Percentiles rank a stretch among this genome's conserved stretches.
These are phyloP conservation scores for Harringtonia lauricola DNA, from an alignment of 2,329 filamentous ascomycete species.

Conservation along the genomic window DNA sequence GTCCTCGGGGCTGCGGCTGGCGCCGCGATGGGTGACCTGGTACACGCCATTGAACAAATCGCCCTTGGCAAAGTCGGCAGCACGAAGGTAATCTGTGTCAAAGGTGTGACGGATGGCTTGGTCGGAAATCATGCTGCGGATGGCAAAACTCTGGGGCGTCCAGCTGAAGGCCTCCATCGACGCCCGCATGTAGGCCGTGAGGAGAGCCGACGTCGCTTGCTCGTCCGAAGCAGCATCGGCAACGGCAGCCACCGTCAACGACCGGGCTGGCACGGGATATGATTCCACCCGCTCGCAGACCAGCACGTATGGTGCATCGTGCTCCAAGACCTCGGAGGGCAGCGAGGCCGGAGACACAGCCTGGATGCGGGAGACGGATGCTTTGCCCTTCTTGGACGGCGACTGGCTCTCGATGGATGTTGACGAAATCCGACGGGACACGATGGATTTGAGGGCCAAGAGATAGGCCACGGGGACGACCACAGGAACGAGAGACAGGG, in stretches of 20 bases:
- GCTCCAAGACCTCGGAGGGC: conserved; percentile 2
- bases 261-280: neutral
- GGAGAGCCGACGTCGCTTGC: conserved; percentile 9
- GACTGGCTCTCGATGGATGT: neutral
- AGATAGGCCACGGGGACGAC: conserved; percentile 5
- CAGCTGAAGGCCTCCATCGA: conserved; percentile 20
- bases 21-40: conserved; percentile 15
- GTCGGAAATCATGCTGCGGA: conserved; percentile 15
- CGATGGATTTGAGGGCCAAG: conserved; percentile 1
- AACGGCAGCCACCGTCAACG: neutral
- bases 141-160: conserved; percentile 21
- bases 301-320: conserved; percentile 4
- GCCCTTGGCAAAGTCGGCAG: conserved; percentile 14
- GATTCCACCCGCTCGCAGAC: conserved; percentile 9
- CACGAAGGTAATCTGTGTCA: conserved; percentile 13
- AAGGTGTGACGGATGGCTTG: conserved; percentile 13
- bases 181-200: conserved; percentile 17
- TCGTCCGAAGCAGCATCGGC: neutral
- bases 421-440: conserved; percentile 1
- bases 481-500: conserved; percentile 6
- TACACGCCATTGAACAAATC: conserved; percentile 23
- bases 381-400: neutral
- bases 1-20: neutral
- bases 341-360: conserved; percentile 4
- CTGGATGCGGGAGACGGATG: neutral